Base-by-base conservation (phyloP, 495 filamentous ascomycete genomes). In the Cercophora samala region DNA sequence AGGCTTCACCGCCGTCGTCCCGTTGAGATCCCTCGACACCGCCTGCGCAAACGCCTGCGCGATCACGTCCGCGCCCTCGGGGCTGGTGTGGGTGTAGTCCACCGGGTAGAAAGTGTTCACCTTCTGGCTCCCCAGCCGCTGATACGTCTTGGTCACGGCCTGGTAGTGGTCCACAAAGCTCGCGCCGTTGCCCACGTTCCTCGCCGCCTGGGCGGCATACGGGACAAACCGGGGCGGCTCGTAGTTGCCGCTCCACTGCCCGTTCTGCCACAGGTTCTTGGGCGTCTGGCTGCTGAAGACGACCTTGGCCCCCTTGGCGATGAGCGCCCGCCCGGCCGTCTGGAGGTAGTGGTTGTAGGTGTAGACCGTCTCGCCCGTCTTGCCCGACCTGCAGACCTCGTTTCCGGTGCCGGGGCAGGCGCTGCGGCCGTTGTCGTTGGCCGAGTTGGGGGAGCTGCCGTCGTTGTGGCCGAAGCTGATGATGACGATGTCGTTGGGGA, bases 401-500 rank as follows among this genome's bases (percentile, higher is more conserved):
- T 67, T 69, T 55, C 83, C 85, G 1, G 78, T 79, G 26, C 86
- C 87, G 0, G 78, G 72, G 67, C 87, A 89, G 70, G 84, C 85
- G 58, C 81, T 84, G 58, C 86, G 84, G 22, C 85, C 86, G 74
- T 89, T 88, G 74, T 89, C 87, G 18, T 67, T 77, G 3, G 74
- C 74, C n/a, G 72, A 71, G 8, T 78, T 77, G 4, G 88, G 81
- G 5, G 83, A 85, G 13, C 86, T 85, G 62, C 87, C 87, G 70
- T 89, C 87, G 73, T 89, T 89, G 79, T 89, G 87, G 1, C 87
- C 87, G 66, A 89, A 88, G 69, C 86, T 85, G 70, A 88, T 87
- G 58, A 88, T 76, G 52, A 88, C 85, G 29, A 77, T 85, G 74
- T 89, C 87, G 56, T 82, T 84, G 8, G 78, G 23, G 51, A 80